Evolutionary conservation across 176 grass and related monocot genomes (phyloP).

Genomic region (Rhynchospora breviuscula): DNA sequence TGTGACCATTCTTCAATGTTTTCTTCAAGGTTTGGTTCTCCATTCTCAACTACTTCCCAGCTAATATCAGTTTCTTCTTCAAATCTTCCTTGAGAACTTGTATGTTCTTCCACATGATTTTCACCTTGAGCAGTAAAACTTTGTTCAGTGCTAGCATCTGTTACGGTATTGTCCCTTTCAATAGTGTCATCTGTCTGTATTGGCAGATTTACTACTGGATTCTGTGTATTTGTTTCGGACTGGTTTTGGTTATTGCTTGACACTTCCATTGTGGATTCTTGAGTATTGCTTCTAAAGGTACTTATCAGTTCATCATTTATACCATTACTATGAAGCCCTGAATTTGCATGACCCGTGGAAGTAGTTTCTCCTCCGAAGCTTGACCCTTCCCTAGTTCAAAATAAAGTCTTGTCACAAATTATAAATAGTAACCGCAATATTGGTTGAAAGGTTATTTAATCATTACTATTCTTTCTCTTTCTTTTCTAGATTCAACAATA

Average conservation of each 20-base stretch:
- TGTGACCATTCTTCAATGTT: conserved; percentile 54
- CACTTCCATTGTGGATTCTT: not conserved
- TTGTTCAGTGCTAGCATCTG: not conserved
- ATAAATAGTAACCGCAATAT: not conserved
- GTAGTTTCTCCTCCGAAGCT: conserved; percentile 27
- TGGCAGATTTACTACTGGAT: conserved; percentile 12
- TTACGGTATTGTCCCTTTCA: not conserved
- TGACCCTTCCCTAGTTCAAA: conserved; percentile 74
- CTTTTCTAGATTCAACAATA: not conserved
- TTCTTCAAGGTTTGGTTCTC: conserved; percentile 22
- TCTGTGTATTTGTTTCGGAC: not conserved
- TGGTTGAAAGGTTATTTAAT: not conserved
- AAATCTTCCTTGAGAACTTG: conserved; percentile 19
- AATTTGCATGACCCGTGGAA: conserved; percentile 20
- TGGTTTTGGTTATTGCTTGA: not conserved
- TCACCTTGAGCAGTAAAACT: conserved; percentile 23
- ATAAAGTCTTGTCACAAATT: conserved; percentile 31
- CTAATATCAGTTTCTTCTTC: conserved; percentile 14
- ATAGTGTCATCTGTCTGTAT: conserved; percentile 2
- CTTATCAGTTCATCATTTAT: not conserved
- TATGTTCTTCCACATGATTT: conserved; percentile 26
- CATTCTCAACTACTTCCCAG: conserved; percentile 33
- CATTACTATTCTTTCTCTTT: not conserved
- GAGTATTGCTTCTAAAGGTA: conserved; percentile 1
- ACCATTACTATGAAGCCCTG: conserved; percentile 4